These are phyloP conservation scores for Nyctanthes arbortristis DNA, from an alignment of 257 asterid species.

Conservation along the genomic window DNA sequence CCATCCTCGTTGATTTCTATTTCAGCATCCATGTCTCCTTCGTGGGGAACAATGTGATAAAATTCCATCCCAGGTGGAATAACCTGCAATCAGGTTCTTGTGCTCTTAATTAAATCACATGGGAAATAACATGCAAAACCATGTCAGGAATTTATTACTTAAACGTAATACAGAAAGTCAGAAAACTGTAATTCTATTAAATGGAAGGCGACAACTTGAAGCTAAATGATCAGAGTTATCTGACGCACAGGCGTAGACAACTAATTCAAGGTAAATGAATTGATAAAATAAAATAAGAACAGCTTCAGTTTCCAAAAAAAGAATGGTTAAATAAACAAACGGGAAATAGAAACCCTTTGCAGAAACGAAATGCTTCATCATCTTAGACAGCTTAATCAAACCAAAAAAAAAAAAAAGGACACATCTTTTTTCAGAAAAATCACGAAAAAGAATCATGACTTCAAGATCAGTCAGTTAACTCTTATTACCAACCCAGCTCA, in stretches of 20 bases:
- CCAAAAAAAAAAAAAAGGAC: neutral
- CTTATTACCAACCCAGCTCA: neutral
- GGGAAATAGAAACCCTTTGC: neutral
- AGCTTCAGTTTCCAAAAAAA: constrained; percentile 14
- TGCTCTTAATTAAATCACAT: constrained; percentile 29
- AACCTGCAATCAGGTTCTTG: constrained; percentile 54
- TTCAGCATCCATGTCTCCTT: constrained; percentile 87
- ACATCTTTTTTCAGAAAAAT: no score
- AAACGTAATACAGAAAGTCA: neutral
- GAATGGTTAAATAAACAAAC: neutral
- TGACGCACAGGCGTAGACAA: constrained; percentile 9
- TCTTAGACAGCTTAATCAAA: constrained; percentile 10
- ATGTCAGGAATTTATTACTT: neutral
- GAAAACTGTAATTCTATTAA: neutral
- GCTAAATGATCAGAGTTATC: constrained; percentile 12
- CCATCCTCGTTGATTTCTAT: constrained; percentile 80
- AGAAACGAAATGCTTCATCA: neutral
- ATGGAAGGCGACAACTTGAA: constrained; percentile 6
- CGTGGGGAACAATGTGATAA: constrained; percentile 93
- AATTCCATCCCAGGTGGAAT: constrained; percentile 99
- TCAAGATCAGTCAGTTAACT: neutral
- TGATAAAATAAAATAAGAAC: neutral
- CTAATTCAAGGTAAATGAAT: neutral
- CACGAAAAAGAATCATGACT: neutral
- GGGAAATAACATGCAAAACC: constrained; percentile 1